phyloP scores from a whole-genome alignment of 2,329 filamentous ascomycete species.

The Rhynchosporium graminicola region DNA sequence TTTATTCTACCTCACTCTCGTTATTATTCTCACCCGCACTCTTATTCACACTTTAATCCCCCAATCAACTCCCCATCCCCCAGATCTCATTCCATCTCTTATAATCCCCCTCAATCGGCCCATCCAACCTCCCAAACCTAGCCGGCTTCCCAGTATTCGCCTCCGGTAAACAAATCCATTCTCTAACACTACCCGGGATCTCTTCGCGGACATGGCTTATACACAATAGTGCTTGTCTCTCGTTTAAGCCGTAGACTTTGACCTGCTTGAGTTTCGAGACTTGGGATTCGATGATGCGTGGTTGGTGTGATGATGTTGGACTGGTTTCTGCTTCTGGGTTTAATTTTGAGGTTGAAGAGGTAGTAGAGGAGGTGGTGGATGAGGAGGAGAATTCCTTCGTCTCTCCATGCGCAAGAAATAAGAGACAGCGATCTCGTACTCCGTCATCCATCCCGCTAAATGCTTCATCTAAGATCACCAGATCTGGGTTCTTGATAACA shows the following conservation, averaged over 20 bases:
- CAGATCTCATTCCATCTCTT: constrained; percentile 67
- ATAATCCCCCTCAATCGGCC: constrained; percentile 58
- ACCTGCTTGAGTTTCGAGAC: constrained; percentile 48
- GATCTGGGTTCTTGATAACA: constrained; percentile 75
- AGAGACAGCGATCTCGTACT: constrained; percentile 82
- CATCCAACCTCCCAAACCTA: constrained; percentile 64
- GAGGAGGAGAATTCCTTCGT: constrained; percentile 43
- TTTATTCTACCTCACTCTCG: no score
- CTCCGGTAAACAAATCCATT: constrained; percentile 86
- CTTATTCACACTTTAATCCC: no score
- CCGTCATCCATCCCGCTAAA: constrained; percentile 82
- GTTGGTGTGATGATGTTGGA: not conserved
- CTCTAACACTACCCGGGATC: constrained; percentile 77
- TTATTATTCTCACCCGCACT: no score
- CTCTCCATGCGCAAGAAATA: constrained; percentile 73
- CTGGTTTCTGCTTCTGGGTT: not conserved
- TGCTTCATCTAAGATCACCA: constrained; percentile 84
- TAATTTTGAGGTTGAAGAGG: no score
- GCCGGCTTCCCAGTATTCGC: constrained; percentile 62
- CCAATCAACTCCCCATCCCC: constrained; percentile 43
- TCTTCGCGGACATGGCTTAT: constrained; percentile 92
- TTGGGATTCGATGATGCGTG: constrained; percentile 49
- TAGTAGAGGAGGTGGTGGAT: constrained; percentile 9
- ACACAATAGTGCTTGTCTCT: constrained; percentile 80
- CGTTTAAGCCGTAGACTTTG: constrained; percentile 61